Percentiles rank a stretch among this genome's conserved stretches.
These are phyloP conservation scores for Neurospora terricola DNA, from an alignment of 495 filamentous ascomycete species.

Conservation along the genomic window DNA sequence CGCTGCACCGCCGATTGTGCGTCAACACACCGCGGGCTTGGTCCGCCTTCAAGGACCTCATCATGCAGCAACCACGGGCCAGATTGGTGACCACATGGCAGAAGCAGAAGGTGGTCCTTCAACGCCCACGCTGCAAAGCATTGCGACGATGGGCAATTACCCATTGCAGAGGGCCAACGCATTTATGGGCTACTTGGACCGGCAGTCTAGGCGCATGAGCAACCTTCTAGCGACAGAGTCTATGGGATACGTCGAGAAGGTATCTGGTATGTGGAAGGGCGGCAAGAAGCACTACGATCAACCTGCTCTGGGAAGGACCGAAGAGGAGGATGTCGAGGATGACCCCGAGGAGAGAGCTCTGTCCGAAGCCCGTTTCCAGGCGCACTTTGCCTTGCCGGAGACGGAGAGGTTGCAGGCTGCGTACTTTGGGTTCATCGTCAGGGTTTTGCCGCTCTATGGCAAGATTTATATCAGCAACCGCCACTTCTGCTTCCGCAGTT, in stretches of 20 bases:
- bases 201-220: conserved; percentile 67
- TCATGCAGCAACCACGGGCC: conserved; percentile 28
- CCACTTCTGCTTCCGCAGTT: conserved; percentile 89
- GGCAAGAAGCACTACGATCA: conserved; percentile 83
- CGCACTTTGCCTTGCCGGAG: conserved; percentile 78
- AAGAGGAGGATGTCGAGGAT: conserved; percentile 47
- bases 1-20: neutral
- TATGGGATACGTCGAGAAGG: conserved; percentile 95
- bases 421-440: conserved; percentile 80
- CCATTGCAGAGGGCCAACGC: conserved; percentile 80
- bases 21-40: conserved; percentile 10
- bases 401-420: conserved; percentile 82
- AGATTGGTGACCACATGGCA: conserved; percentile 19
- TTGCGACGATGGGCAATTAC: conserved; percentile 65
- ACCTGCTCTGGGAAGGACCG: conserved; percentile 53
- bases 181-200: conserved; percentile 74
- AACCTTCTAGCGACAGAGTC: conserved; percentile 81
- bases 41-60: conserved; percentile 1
- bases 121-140: conserved; percentile 55
- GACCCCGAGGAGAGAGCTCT: conserved; percentile 52
- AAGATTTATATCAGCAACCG: conserved; percentile 91
- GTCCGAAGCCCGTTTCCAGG: conserved; percentile 68
- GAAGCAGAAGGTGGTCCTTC: conserved; percentile 25
- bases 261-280: conserved; percentile 95
- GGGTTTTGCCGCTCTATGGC: conserved; percentile 86